phyloP scores from a whole-genome alignment of 495 filamentous ascomycete species.

The Talaromyces proteolyticus region DNA sequence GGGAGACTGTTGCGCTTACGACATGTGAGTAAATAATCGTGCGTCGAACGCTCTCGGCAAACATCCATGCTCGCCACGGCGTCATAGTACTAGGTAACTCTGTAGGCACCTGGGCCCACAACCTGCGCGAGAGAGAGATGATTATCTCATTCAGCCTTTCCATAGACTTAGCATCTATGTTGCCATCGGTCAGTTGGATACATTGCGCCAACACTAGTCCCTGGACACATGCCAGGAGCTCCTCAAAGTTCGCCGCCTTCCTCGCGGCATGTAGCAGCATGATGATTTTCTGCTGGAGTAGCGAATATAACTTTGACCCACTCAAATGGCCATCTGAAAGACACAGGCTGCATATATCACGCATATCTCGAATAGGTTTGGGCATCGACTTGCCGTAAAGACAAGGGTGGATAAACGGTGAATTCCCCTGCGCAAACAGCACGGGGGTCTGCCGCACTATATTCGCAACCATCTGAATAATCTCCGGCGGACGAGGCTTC shows the following conservation, averaged over 20 bases:
- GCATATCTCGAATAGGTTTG: conserved; percentile 17
- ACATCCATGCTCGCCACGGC: conserved; percentile 35
- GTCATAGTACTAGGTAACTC: conserved; percentile 17
- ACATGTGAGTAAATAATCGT: conserved; percentile 24
- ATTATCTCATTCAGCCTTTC: conserved; percentile 20
- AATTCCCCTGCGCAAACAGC: conserved; percentile 15
- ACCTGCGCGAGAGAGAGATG: conserved; percentile 10
- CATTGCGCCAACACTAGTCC: conserved; percentile 30
- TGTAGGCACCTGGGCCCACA: conserved; percentile 21
- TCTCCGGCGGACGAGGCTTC: conserved; percentile 16
- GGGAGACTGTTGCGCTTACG: conserved; percentile 1
- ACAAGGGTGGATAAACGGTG: conserved; percentile 31
- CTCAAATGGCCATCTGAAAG: background rate
- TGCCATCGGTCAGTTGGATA: conserved; percentile 25
- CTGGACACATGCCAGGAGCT: conserved; percentile 29
- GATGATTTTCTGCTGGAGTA: conserved; percentile 16
- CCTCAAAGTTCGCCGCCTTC: conserved; percentile 21
- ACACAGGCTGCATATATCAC: conserved; percentile 15
- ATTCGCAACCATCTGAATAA: conserved; percentile 16
- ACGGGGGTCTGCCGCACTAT: conserved; percentile 14
- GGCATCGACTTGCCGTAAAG: conserved; percentile 24
- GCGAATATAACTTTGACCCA: conserved; percentile 12
- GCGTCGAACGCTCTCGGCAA: conserved; percentile 38
- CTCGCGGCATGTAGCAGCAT: conserved; percentile 10
- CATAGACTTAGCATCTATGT: conserved; percentile 2